Conservation (phyloP, 2,329 filamentous ascomycete species). For the Neobulgaria alba region DNA sequence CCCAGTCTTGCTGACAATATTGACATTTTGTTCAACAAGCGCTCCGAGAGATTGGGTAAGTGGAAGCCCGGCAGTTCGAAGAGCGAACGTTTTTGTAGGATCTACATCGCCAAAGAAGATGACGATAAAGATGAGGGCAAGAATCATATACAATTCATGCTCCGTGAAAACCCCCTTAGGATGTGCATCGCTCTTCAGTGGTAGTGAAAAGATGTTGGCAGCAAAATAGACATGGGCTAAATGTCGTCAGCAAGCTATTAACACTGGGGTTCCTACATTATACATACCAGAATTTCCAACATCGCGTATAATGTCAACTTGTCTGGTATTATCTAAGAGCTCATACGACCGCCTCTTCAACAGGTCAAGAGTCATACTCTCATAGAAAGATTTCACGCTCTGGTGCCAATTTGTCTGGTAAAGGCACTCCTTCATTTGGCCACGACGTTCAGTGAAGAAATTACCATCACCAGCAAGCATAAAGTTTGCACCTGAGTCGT, state of each 20-base stretch:
- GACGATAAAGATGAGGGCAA: neutral
- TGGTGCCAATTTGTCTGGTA: too few species aligned
- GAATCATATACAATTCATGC: neutral
- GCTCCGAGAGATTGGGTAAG: neutral
- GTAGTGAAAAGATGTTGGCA: neutral
- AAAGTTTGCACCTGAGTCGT: too few species aligned
- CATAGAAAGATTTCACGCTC: too few species aligned
- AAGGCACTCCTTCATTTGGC: too few species aligned
- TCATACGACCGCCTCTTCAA: neutral
- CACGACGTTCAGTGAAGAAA: too few species aligned
- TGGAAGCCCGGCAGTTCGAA: neutral
- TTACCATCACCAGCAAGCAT: too few species aligned
- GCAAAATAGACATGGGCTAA: neutral
- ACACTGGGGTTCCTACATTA: too few species aligned
- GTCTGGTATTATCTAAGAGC: neutral
- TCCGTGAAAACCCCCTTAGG: neutral
- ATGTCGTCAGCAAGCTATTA: too few species aligned
- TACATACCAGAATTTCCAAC: neutral
- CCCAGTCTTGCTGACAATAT: neutral
- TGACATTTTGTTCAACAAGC: neutral
- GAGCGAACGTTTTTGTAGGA: neutral
- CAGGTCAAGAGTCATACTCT: conserved; percentile 1
- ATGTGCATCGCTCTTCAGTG: neutral
- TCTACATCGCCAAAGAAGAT: neutral
- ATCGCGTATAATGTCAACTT: neutral